Conservation (phyloP, 2,329 filamentous ascomycete genomes). For the Claviceps purpurea region DNA sequence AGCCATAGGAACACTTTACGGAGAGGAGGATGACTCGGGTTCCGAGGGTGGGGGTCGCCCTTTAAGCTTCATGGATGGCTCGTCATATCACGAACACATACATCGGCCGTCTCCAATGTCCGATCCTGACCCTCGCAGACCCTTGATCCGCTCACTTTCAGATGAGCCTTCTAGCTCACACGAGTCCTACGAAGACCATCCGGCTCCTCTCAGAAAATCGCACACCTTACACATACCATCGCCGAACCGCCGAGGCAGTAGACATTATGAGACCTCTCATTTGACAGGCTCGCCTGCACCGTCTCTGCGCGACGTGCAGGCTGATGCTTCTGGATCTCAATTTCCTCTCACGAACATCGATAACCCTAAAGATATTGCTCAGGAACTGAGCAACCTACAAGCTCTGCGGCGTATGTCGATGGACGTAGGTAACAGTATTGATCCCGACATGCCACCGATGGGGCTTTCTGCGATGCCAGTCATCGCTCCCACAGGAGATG, state of each 20-base stretch:
- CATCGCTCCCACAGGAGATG: constrained; percentile 55
- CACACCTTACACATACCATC: constrained; percentile 28
- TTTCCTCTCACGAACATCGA: constrained; percentile 85
- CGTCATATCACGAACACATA: constrained; percentile 39
- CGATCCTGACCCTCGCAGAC: constrained; percentile 24
- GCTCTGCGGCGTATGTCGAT: constrained; percentile 87
- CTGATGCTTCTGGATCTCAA: constrained; percentile 48
- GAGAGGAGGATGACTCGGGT: constrained; percentile 55
- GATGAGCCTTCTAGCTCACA: constrained; percentile 24
- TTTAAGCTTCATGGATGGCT: constrained; percentile 56
- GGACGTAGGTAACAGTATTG: constrained; percentile 64
- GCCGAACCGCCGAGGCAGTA: constrained; percentile 26
- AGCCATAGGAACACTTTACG: constrained; percentile 83
- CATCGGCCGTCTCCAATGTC: constrained; percentile 17
- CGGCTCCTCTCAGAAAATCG: constrained; percentile 24
- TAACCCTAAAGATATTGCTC: constrained; percentile 75
- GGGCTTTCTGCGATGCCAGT: constrained; percentile 57
- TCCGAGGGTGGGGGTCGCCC: constrained; percentile 42
- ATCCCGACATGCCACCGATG: constrained; percentile 62
- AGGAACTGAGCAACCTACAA: constrained; percentile 85
- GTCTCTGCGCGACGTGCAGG: constrained; percentile 40
- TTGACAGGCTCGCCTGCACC: constrained; percentile 38
- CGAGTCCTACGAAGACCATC: constrained; percentile 19
- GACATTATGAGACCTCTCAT: constrained; percentile 27
- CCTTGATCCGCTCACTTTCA: constrained; percentile 31